Conservation (phyloP, 495 filamentous ascomycete species). For the Penicillium egyptiacum region DNA sequence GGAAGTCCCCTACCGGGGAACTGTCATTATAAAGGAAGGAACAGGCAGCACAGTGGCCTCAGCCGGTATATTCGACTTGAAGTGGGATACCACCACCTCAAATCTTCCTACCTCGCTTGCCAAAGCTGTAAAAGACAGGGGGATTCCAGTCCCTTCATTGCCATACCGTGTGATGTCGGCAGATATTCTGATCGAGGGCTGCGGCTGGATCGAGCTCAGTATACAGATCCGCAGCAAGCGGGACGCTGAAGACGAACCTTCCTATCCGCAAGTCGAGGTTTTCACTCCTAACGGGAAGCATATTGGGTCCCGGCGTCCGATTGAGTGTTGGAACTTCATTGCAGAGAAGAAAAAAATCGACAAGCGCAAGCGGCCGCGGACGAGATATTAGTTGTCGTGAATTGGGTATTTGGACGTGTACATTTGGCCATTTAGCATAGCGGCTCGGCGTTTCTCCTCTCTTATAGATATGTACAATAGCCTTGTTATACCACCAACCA, state of each 20-base stretch:
- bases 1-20: slow-evolving; percentile 51
- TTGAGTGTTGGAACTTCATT: slow-evolving; percentile 66
- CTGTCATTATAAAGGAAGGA: slow-evolving; percentile 58
- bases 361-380: slow-evolving; percentile 31
- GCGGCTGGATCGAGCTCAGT: slow-evolving; percentile 89
- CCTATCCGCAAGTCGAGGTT: slow-evolving; percentile 74
- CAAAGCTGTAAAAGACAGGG: slow-evolving; percentile 37
- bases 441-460: slow-evolving; percentile 12
- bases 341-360: slow-evolving; percentile 38
- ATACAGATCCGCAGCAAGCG: slow-evolving; percentile 69
- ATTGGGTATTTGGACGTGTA: slow-evolving; percentile 2
- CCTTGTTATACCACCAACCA: neutral
- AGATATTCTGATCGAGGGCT: slow-evolving; percentile 87
- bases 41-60: slow-evolving; percentile 54
- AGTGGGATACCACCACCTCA: slow-evolving; percentile 75
- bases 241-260: slow-evolving; percentile 22
- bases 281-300: slow-evolving; percentile 81
- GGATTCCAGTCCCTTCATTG: slow-evolving; percentile 41
- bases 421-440: slow-evolving; percentile 10
- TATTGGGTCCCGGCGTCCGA: slow-evolving; percentile 64
- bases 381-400: slow-evolving; percentile 18
- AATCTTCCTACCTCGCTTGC: slow-evolving; percentile 41
- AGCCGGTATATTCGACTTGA: slow-evolving; percentile 72
- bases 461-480: slow-evolving; percentile 5
- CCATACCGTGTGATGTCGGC: slow-evolving; percentile 76